Base-by-base conservation (phyloP, 2,329 filamentous ascomycete species). In the Beauveria sp. region DNA sequence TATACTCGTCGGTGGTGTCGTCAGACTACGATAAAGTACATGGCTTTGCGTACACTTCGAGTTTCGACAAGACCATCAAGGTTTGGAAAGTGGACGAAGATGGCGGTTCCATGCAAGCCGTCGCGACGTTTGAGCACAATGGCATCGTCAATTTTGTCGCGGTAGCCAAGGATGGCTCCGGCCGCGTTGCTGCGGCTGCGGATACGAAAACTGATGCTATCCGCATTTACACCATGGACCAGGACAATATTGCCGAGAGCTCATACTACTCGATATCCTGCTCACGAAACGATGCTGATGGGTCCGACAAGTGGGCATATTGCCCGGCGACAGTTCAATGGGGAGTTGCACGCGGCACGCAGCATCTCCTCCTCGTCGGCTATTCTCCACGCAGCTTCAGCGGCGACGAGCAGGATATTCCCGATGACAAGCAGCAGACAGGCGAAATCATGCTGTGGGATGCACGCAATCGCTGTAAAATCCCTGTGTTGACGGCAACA, bases 111-210 rank as follows among this genome's bases (percentile, higher is more conserved):
- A 83, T 86, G 80, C 53, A 67, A 7, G 70, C 66, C 18, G 53
- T 75, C 2, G 68, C 69, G 0, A 84, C 80, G 0, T 88, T 85
- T 85, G 64, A 69, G 4, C 85, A 88, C 65, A 70, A 74, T 0
- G 83, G 81, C 12, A 83, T 81, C 40, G 85, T 88, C 60, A 87
- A 88, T 67, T 88, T 88, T 62, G 85, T 88, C 0, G 75, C 80
- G 6, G 78, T 79, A 3, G 84, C 83, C 3, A 78, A 76, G 50
- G 74, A 81, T 58, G 68, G 70, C 2, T 72, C 73, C 4, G 77
- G 79, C 3, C 75, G 80, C 46, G 80, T 88, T 1, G 85, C 85
- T 1, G 85, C 85, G 0, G 85, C 83, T 1, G 79, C 83, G 5
- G 84, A 87, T 62, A 80, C 83, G 0, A 73, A 78, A 2, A 73